These are phyloP conservation scores for Beta vulgaris DNA, from an alignment of 148 eudicot species.

Conservation along the genomic window DNA sequence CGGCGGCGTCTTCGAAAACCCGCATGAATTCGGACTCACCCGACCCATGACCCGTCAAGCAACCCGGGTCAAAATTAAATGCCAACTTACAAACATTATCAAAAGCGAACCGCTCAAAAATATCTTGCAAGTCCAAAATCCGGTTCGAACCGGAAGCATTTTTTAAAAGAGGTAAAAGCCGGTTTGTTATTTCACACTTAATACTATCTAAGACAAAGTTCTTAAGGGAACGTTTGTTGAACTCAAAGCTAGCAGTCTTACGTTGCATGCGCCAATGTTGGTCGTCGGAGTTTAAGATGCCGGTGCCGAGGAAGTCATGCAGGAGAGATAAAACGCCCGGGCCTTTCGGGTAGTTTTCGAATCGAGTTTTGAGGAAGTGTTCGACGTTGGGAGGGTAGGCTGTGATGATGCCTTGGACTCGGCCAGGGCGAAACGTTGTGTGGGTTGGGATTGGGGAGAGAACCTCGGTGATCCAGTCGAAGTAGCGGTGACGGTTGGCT, in stretches of 20 bases:
- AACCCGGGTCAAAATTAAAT: slow-evolving; percentile 67
- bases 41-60: slow-evolving; percentile 43
- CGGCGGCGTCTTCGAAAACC: slow-evolving; percentile 61
- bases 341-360: slow-evolving; percentile 72
- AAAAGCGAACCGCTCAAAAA: slow-evolving; percentile 64
- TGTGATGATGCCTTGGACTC: slow-evolving; percentile 50
- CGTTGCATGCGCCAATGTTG: slow-evolving; percentile 58
- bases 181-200: slow-evolving; percentile 33
- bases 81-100: slow-evolving; percentile 67
- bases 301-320: slow-evolving; percentile 63
- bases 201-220: slow-evolving; percentile 46
- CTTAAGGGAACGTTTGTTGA: slow-evolving; percentile 54
- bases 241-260: slow-evolving; percentile 67
- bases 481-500: slow-evolving; percentile 67
- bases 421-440: slow-evolving; percentile 58
- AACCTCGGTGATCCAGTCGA: slow-evolving; percentile 56
- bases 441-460: slow-evolving; percentile 43
- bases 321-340: slow-evolving; percentile 34
- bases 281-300: slow-evolving; percentile 69
- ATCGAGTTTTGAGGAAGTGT: slow-evolving; percentile 61
- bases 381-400: slow-evolving; percentile 62
- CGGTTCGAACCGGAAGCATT: slow-evolving; percentile 20
- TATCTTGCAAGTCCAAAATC: slow-evolving; percentile 59
- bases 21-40: slow-evolving; percentile 51
- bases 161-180: slow-evolving; percentile 45